Base-by-base conservation (phyloP, 106 monocot genomes). In the Dendrobium officinale region DNA sequence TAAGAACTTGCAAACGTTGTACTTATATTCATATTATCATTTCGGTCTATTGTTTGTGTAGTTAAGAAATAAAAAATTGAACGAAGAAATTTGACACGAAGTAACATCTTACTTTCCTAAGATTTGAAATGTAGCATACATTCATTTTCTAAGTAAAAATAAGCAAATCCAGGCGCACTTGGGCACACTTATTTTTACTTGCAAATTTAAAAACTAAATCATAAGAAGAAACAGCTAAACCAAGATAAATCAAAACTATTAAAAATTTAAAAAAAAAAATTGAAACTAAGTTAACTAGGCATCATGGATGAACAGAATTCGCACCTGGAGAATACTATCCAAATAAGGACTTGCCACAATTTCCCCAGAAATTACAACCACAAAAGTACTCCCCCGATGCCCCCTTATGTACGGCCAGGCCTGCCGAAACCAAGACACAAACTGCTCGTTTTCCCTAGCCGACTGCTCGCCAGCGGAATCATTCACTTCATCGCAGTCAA, bases 331-430 rank as follows among this genome's bases (percentile, higher is more conserved):
- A 49, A 97, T 88, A 37, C 79, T 84, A 77, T 94, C 86, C 67
- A 97, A 79, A 51, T 88, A 67, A 6, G 92, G 81, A 41, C 87
- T 86, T 1, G 78, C 84, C 19, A 94, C 87, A 72, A 97, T 76
- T 81, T 94, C 96, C 5, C 80, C 83, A 2, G 96, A 92, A 68
- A 97, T 86, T 42, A 97, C 92, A 22, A 97, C 92, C 6, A 94
- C 90, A 79, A 94, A 90, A 19, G 88, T 92, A 85, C 96, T 97
- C 31, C 94, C 94, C 67, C 90, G 78, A 79, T 94, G 96, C 3
- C 89, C 92, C 31, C 85, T 82, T 27, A 96, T 93, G 79, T 92
- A 92, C 16, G 92, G 90, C 96, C 96, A 96, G 6, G 93, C 87
- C 81, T 92, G 87, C 13, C 90, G 77, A 75, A 92, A 96, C 83